Percentiles rank a stretch among this genome's conserved stretches.
Evolutionary conservation across 345 rosid species (phyloP).

Genomic region (Garcia nutans): DNA sequence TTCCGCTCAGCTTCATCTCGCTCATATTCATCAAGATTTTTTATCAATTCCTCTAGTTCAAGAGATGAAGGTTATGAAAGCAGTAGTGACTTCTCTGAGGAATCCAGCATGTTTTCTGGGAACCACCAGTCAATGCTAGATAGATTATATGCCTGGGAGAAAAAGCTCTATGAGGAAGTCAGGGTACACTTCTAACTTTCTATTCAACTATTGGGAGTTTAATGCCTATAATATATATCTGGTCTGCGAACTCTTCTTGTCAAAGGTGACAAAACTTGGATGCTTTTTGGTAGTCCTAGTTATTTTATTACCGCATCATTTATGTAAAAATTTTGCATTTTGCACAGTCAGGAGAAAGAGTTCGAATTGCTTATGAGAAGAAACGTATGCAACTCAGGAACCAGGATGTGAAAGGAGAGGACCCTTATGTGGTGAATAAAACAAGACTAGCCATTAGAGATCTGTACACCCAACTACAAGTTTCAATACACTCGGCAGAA

Average conservation of each 20-base stretch:
- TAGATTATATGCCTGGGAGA: slow-evolving; percentile 86
- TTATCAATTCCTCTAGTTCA: slow-evolving; percentile 54
- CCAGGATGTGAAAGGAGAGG: slow-evolving; percentile 79
- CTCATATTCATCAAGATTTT: slow-evolving; percentile 75
- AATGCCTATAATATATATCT: neutral
- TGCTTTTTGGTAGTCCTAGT: neutral
- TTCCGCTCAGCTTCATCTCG: slow-evolving; percentile 90
- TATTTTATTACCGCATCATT: neutral
- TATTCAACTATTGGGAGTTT: neutral
- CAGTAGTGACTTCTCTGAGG: slow-evolving; percentile 58
- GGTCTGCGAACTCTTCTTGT: neutral
- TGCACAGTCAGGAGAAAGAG: slow-evolving; percentile 69
- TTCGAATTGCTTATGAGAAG: slow-evolving; percentile 78
- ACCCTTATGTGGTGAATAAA: slow-evolving; percentile 59
- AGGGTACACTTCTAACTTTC: slow-evolving; percentile 42
- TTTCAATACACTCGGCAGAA: slow-evolving; percentile 83
- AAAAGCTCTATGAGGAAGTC: slow-evolving; percentile 94
- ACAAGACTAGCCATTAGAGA: slow-evolving; percentile 70
- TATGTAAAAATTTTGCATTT: neutral
- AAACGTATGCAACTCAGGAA: slow-evolving; percentile 62
- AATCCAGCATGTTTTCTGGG: slow-evolving; percentile 53
- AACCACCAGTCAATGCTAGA: slow-evolving; percentile 88
- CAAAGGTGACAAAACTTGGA: neutral
- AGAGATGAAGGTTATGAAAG: slow-evolving; percentile 58
- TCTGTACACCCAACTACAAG: slow-evolving; percentile 73